Evolutionary conservation across 2,329 filamentous ascomycete species (phyloP).

Genomic region (Aspergillus sergii): DNA sequence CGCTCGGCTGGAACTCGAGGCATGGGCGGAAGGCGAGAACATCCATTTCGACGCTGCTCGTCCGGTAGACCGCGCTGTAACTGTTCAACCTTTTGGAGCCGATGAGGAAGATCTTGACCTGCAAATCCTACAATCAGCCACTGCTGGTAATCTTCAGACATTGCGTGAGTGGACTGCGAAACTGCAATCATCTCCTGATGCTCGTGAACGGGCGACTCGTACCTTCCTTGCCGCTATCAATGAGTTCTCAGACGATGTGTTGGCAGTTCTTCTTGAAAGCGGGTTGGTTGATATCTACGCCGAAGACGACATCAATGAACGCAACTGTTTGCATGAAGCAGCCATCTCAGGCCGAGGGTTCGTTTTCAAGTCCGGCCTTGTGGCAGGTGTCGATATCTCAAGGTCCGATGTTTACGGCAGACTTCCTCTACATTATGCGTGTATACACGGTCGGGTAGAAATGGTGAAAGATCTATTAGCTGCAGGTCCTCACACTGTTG

Average conservation of each 20-base stretch:
- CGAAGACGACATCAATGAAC: conserved; percentile 95
- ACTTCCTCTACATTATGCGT: conserved; percentile 92
- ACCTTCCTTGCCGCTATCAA: conserved; percentile 89
- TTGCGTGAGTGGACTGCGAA: conserved; percentile 80
- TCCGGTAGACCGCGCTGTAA: conserved; percentile 41
- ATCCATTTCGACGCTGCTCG: conserved; percentile 71
- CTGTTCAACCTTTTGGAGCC: conserved; percentile 57
- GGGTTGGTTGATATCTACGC: conserved; percentile 85
- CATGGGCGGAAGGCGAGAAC: conserved; percentile 95
- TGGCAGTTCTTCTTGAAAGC: conserved; percentile 77
- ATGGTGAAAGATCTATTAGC: conserved; percentile 76
- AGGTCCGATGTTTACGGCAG: conserved; percentile 91
- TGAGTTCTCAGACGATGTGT: conserved; percentile 75
- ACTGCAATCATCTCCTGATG: conserved; percentile 63
- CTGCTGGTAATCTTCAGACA: conserved; percentile 74
- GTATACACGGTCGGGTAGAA: conserved; percentile 85
- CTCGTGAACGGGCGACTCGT: conserved; percentile 77
- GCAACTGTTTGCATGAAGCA: conserved; percentile 95
- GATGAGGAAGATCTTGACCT: conserved; percentile 90
- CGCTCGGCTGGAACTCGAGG: conserved; percentile 90
- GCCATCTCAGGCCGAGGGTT: conserved; percentile 86
- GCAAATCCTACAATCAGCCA: conserved; percentile 80
- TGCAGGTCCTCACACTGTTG: conserved; percentile 72
- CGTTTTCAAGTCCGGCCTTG: conserved; percentile 76
- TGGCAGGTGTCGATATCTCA: conserved; percentile 72